Percentiles rank a stretch among this genome's conserved stretches.
Conservation (phyloP, 352 stramenopile genomes). For the Globisporangium lucens region DNA sequence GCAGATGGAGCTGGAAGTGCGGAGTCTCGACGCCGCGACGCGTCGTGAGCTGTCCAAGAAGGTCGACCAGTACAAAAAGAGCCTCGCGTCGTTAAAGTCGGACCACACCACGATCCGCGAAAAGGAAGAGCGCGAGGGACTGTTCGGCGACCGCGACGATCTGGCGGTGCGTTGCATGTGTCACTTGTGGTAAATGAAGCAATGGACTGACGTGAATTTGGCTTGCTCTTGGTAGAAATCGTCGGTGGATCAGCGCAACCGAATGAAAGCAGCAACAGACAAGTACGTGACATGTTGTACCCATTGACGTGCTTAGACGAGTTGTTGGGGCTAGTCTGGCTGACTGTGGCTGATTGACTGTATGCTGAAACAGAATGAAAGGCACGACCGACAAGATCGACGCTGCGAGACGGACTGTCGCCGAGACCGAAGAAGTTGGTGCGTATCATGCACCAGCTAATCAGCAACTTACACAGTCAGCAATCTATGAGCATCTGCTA, state of each 20-base stretch:
- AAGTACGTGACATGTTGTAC: constrained; percentile 44
- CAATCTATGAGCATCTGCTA: not conserved
- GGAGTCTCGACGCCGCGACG: constrained; percentile 72
- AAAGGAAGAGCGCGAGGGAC: constrained; percentile 78
- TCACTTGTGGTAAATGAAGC: not conserved
- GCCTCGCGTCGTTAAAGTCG: constrained; percentile 68
- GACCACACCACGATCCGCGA: constrained; percentile 82
- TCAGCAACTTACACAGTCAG: no score
- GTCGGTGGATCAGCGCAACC: constrained; percentile 65
- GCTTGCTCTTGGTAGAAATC: constrained; percentile 30
- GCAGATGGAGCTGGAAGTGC: constrained; percentile 88
- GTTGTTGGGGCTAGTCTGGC: not conserved
- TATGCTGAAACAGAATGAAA: constrained; percentile 57
- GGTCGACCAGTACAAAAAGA: constrained; percentile 89
- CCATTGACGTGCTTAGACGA: not conserved
- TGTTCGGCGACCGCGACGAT: constrained; percentile 77
- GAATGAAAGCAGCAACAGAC: constrained; percentile 77
- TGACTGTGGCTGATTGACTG: not conserved
- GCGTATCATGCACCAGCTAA: constrained; percentile 16
- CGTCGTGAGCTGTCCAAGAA: constrained; percentile 87
- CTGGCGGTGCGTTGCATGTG: constrained; percentile 33
- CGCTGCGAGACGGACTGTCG: constrained; percentile 73
- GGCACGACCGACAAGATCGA: constrained; percentile 79
- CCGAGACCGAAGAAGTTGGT: constrained; percentile 87
- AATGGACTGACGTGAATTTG: not conserved